Percentiles rank a stretch among this genome's conserved stretches.
These are phyloP conservation scores for Cenchrus fungigraminus DNA, from an alignment of 176 grass and related monocot genomes.

Conservation along the genomic window DNA sequence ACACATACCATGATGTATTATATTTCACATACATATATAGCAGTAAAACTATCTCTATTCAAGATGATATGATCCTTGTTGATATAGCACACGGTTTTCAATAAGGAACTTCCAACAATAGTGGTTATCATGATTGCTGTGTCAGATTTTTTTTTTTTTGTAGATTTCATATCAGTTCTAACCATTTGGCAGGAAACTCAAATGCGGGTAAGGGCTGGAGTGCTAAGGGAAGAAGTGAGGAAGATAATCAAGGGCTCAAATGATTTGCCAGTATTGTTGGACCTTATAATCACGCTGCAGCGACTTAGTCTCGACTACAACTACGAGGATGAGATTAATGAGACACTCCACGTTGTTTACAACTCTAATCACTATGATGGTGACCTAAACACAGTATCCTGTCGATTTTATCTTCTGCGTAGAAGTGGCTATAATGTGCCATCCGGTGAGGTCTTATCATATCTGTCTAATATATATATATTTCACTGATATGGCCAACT, in stretches of 20 bases:
- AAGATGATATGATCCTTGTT: no score
- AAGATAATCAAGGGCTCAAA: background rate
- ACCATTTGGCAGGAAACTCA: background rate
- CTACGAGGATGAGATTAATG: slow-evolving; percentile 31
- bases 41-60: no score
- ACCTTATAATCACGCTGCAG: slow-evolving; percentile 37
- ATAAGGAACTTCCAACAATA: no score
- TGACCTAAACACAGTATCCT: slow-evolving; percentile 20
- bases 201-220: slow-evolving; percentile 20
- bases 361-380: background rate
- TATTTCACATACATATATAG: no score
- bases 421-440: slow-evolving; percentile 33
- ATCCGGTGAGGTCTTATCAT: slow-evolving; percentile 25
- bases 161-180: background rate
- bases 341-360: slow-evolving; percentile 14
- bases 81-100: no score
- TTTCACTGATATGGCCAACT: no score
- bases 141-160: no score
- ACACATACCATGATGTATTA: no score
- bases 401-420: slow-evolving; percentile 45
- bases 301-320: slow-evolving; percentile 36
- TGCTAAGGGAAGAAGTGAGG: slow-evolving; percentile 27
- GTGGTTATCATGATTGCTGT: no score
- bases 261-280: slow-evolving; percentile 1
- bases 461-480: background rate